Conservation (phyloP, 441 rosid genomes). For the Corymbia calophylla region DNA sequence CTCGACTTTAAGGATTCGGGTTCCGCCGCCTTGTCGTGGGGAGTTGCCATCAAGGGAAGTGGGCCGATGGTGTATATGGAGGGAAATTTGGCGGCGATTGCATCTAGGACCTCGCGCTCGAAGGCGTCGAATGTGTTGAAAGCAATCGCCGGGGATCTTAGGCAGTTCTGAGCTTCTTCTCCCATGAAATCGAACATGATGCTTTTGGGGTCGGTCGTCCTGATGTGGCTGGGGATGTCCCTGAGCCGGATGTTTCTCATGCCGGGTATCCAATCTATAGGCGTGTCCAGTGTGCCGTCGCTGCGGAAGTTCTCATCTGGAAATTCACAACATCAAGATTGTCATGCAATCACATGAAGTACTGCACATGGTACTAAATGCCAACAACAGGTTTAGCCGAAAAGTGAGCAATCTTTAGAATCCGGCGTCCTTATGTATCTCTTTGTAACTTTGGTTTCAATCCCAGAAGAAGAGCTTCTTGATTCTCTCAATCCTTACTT, state of each 20-base stretch:
- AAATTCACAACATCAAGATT: not conserved
- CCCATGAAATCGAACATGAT: constrained; percentile 22
- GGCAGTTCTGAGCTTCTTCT: constrained; percentile 15
- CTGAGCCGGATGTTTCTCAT: constrained; percentile 29
- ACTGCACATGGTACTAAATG: not conserved
- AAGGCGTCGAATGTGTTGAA: constrained; percentile 32
- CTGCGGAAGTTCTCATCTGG: constrained; percentile 17
- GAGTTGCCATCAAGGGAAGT: constrained; percentile 4
- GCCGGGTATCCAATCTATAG: constrained; percentile 36
- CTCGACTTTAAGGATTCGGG: constrained; percentile 5
- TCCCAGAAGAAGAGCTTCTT: not conserved
- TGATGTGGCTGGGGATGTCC: constrained; percentile 27
- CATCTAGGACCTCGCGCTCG: constrained; percentile 12
- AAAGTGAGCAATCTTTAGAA: not conserved
- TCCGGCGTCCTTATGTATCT: not conserved
- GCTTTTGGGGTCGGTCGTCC: constrained; percentile 21
- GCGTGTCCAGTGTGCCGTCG: constrained; percentile 23
- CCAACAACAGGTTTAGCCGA: rapidly evolving
- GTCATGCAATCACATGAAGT: not conserved
- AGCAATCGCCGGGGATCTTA: constrained; percentile 17
- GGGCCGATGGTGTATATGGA: constrained; percentile 20
- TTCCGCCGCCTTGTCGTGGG: not conserved
- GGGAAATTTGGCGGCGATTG: constrained; percentile 4
- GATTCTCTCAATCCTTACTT: not conserved
- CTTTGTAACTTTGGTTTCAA: not conserved